Conservation (phyloP, 2,329 filamentous ascomycete genomes). For the Mollisiaceae sp. region DNA sequence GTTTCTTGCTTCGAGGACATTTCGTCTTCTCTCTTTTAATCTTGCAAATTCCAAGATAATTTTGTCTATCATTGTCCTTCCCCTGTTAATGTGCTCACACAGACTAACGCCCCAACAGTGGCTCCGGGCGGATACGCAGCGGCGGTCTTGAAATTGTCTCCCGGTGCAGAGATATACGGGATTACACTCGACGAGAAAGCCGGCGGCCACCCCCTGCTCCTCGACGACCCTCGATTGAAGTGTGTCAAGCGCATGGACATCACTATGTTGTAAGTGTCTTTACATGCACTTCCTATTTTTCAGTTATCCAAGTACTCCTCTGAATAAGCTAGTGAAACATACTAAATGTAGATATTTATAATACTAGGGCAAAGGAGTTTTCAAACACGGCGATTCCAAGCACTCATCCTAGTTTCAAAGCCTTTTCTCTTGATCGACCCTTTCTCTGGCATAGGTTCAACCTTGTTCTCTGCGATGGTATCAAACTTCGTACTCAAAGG, state of each 20-base stretch:
- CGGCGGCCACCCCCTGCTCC: slow-evolving; percentile 34
- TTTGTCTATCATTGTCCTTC: background rate
- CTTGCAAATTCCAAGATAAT: background rate
- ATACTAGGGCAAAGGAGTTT: background rate
- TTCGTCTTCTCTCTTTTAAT: background rate
- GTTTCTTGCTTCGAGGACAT: background rate
- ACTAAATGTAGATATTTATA: background rate
- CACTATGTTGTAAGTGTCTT: background rate
- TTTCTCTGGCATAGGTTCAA: slow-evolving; percentile 24
- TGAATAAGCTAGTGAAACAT: background rate
- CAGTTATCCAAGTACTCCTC: background rate
- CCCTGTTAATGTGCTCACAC: background rate
- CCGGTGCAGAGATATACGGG: slow-evolving; percentile 21
- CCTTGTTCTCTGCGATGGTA: slow-evolving; percentile 31
- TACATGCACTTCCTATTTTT: background rate
- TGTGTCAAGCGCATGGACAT: slow-evolving; percentile 5
- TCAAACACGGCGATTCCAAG: slow-evolving; percentile 2
- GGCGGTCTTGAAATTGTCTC: slow-evolving; percentile 20
- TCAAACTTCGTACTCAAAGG: slow-evolving; percentile 29
- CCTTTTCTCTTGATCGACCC: slow-evolving; percentile 25
- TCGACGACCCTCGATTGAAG: slow-evolving; percentile 10
- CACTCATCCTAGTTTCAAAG: slow-evolving; percentile 20
- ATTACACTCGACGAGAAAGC: slow-evolving; percentile 30
- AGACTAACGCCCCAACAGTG: background rate
- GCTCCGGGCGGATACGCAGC: slow-evolving; percentile 32